Evolutionary conservation across 2,329 filamentous ascomycete genomes (phyloP).

Genomic region (Xylariaceae sp.): DNA sequence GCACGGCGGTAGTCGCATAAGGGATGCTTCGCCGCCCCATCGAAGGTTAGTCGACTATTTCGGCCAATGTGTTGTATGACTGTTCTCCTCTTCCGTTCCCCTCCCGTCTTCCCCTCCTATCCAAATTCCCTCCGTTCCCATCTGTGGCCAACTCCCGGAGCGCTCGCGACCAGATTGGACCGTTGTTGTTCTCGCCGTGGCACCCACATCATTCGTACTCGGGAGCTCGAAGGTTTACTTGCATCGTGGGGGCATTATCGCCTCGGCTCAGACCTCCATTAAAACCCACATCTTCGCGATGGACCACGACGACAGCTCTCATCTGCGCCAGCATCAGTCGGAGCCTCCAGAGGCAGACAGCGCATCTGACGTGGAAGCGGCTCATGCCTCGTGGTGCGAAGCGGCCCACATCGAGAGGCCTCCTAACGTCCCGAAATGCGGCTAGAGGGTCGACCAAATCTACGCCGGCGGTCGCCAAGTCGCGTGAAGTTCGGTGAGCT

Average conservation of each 20-base stretch:
- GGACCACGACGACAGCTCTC: conserved; percentile 3
- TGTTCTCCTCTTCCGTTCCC: background rate
- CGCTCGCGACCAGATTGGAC: background rate
- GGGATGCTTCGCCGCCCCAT: conserved; percentile 45
- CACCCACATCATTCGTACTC: background rate
- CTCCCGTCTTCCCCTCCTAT: conserved; percentile 1
- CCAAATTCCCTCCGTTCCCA: background rate
- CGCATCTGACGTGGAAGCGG: conserved; percentile 7
- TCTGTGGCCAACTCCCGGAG: background rate
- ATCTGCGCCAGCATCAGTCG: background rate
- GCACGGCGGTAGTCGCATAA: conserved; percentile 38
- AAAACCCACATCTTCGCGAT: conserved; percentile 1
- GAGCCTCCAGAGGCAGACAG: conserved; percentile 3
- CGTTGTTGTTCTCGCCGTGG: background rate
- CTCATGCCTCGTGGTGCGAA: conserved; percentile 1
- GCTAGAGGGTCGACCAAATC: conserved; percentile 6
- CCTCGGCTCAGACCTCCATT: background rate
- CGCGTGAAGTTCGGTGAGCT: conserved; percentile 16
- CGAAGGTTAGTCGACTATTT: conserved; percentile 37
- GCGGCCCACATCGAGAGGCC: conserved; percentile 7
- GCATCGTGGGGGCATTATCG: background rate
- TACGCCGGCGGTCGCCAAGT: conserved; percentile 13
- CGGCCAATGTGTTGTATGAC: conserved; percentile 3
- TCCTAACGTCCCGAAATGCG: conserved; percentile 3
- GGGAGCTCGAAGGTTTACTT: background rate